Base-by-base conservation (phyloP, 192 early-diverging fungal genomes). In the Coemansia sp. region DNA sequence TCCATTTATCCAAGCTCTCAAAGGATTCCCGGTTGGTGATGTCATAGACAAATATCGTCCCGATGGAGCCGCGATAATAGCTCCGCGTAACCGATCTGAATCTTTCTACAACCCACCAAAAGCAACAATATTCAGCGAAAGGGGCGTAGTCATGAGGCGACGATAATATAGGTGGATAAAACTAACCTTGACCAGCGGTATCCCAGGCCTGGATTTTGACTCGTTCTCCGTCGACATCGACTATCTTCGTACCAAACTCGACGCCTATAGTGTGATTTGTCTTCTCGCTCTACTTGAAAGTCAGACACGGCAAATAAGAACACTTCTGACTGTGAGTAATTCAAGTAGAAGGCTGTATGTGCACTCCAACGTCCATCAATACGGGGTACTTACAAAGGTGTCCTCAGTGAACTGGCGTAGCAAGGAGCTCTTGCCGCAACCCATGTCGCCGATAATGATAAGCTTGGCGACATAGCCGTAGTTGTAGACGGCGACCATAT, bases 41-140 rank as follows among this genome's bases (percentile, higher is more conserved):
- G 74, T 93, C 92, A 65, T 92, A 93, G n/a, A 92, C 90, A 33
- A 93, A 69, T 11, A 92, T 78, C 21, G 89, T 91, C 41, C 91
- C 92, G 11, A 89, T 88, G 37, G 92, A 90, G 40, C 92, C 92
- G 72, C 92, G 86, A 66, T 92, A 93, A 64, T 93, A 93, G 75
- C 89, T 91, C 53, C 86, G 83, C 4, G 92, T 93, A 19, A 93
- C 79, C 21, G 84, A 84, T 41, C 89, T 63, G 86, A 91, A 83
- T 73, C 90, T 73, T 54, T 85, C 76, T 81, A 81, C 57, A 45
- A 72, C 60, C 44, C 11, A 29, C 27, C 34, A 57, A 46, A 75
- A 34, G 37, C 34, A 69, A 54, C 13, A 59, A 59, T 19, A 31
- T 41, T 71, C 27, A 44, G 34, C 21, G 60, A 27, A 33, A 37